phyloP scores from a whole-genome alignment of 306 rosid genomes.

The Prunus padus region DNA sequence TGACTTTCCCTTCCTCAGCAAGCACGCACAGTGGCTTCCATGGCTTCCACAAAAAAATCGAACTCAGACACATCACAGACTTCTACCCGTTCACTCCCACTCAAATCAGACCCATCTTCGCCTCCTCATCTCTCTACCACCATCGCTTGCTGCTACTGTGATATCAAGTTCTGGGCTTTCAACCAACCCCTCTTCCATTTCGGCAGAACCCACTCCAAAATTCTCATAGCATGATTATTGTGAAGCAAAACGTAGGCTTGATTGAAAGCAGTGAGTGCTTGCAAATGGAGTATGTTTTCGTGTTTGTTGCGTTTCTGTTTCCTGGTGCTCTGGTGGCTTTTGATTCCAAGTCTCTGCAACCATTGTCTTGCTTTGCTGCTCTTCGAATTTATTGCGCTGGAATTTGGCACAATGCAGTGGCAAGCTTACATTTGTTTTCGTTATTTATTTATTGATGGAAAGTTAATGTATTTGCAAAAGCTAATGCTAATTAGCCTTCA shows the following conservation, averaged over 20 bases:
- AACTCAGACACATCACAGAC: not conserved
- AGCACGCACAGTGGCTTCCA: too few species aligned
- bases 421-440: constrained; percentile 30
- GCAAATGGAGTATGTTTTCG: constrained; percentile 72
- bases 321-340: constrained; percentile 94
- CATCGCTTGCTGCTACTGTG: constrained; percentile 44
- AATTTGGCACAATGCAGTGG: constrained; percentile 94
- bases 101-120: not conserved
- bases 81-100: constrained; percentile 22
- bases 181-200: constrained; percentile 52
- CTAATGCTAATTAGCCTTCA: constrained; percentile 18
- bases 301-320: constrained; percentile 71
- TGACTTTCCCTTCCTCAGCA: too few species aligned
- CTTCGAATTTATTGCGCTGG: constrained; percentile 89
- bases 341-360: constrained; percentile 51
- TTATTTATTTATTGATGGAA: too few species aligned
- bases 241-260: constrained; percentile 32
- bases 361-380: constrained; percentile 44
- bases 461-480: not conserved
- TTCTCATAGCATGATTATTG: constrained; percentile 14
- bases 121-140: constrained; percentile 13
- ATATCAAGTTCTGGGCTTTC: constrained; percentile 46
- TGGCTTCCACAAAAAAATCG: too few species aligned
- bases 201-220: constrained; percentile 49
- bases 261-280: constrained; percentile 78